phyloP scores from a whole-genome alignment of 768 basidiomycete species.

The Suillus hirtellus region DNA sequence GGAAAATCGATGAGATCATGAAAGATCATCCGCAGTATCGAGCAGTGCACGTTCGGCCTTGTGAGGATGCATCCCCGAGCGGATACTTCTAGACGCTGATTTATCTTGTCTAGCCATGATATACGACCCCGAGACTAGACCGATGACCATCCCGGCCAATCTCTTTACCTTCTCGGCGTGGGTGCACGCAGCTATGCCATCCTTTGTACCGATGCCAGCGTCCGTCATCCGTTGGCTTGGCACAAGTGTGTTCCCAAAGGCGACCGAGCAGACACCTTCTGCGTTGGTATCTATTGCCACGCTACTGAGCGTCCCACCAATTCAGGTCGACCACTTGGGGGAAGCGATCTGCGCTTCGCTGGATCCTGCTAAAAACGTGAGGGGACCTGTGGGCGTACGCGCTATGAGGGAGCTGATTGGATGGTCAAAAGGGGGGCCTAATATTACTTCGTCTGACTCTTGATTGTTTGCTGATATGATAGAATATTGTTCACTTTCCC shows the following conservation, averaged over 20 bases:
- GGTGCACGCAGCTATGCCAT: conserved; percentile 64
- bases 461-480: not conserved
- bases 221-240: conserved; percentile 56
- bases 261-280: conserved; percentile 37
- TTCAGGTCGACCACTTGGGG: conserved; percentile 96
- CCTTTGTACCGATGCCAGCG: conserved; percentile 62
- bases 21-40: conserved; percentile 47
- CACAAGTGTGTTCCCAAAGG: conserved; percentile 22
- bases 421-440: conserved; percentile 47
- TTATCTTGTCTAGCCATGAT: conserved; percentile 67
- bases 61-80: conserved; percentile 47
- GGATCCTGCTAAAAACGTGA: conserved; percentile 48
- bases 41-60: conserved; percentile 84
- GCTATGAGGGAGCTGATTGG: conserved; percentile 79
- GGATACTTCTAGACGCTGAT: not conserved
- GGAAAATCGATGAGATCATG: conserved; percentile 58
- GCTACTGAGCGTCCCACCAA: conserved; percentile 77
- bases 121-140: conserved; percentile 92
- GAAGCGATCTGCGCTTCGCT: conserved; percentile 73
- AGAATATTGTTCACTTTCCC: not conserved
- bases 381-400: conserved; percentile 66
- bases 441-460: not conserved
- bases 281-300: conserved; percentile 71
- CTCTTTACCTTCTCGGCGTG: conserved; percentile 79
- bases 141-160: conserved; percentile 82